These are phyloP conservation scores for Sugiyamaella chiloensis DNA, from an alignment of 805 yeast genomes.

Conservation along the genomic window DNA sequence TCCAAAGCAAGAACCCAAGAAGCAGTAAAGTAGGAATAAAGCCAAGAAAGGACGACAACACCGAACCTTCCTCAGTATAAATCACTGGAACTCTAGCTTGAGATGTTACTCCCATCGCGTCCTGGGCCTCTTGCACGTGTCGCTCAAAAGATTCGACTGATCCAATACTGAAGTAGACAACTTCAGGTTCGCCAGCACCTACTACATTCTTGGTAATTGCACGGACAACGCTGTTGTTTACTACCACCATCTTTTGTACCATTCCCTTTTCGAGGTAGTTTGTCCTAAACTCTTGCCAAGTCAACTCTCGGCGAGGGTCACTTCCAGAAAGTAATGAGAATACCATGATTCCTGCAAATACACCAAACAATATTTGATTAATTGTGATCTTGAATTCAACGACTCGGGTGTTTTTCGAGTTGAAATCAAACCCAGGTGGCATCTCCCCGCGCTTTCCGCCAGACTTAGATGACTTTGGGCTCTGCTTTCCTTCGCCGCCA, in stretches of 20 bases:
- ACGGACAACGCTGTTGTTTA: constrained; percentile 63
- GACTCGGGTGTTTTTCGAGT: constrained; percentile 12
- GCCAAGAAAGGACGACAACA: constrained; percentile 61
- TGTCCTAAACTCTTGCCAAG: constrained; percentile 84
- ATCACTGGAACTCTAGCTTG: constrained; percentile 73
- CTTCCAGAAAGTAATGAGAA: constrained; percentile 12
- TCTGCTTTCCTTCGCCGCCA: not conserved
- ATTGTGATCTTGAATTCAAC: constrained; percentile 16
- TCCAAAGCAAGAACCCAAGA: constrained; percentile 74
- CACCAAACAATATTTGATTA: constrained; percentile 14
- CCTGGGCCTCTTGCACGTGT: constrained; percentile 71
- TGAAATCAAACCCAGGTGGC: constrained; percentile 18
- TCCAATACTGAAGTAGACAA: constrained; percentile 79
- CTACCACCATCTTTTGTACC: constrained; percentile 69
- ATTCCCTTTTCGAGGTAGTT: constrained; percentile 72
- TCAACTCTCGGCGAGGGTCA: constrained; percentile 34
- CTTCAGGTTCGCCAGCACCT: constrained; percentile 39
- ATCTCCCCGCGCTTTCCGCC: constrained; percentile 8
- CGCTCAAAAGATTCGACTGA: constrained; percentile 83
- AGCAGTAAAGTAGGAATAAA: constrained; percentile 77
- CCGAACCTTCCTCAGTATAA: constrained; percentile 65
- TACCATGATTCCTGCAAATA: constrained; percentile 14
- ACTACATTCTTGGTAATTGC: constrained; percentile 45
- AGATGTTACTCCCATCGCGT: constrained; percentile 60
- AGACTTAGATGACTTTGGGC: not conserved